phyloP scores from a whole-genome alignment of 2,329 filamentous ascomycete genomes.

The Alternaria atra region DNA sequence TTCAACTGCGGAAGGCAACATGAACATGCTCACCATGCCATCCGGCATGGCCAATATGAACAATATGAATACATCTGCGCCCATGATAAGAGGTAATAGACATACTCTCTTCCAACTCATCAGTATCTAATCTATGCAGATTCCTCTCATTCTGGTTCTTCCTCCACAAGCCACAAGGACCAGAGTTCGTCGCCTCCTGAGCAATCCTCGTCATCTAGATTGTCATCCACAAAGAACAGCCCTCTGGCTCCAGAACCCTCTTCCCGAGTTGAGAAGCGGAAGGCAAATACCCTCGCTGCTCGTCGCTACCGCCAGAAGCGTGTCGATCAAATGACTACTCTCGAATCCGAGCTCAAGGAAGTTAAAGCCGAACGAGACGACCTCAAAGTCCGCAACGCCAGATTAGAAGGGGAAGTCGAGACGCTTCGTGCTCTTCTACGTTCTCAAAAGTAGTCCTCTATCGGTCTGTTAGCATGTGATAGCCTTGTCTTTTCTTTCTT shows the following conservation, averaged over 20 bases:
- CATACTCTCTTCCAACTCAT: not conserved
- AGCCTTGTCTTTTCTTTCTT: constrained; percentile 4
- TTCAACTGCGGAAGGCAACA: constrained; percentile 20
- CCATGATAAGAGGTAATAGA: constrained; percentile 39
- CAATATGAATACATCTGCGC: constrained; percentile 29
- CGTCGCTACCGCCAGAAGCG: constrained; percentile 76
- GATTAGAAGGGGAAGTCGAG: constrained; percentile 71
- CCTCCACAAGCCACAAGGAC: constrained; percentile 35
- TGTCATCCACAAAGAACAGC: constrained; percentile 33
- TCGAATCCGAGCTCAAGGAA: constrained; percentile 68
- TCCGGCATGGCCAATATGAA: constrained; percentile 22
- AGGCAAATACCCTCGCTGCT: constrained; percentile 75
- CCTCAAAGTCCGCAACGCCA: constrained; percentile 68
- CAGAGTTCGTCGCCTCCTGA: constrained; percentile 39
- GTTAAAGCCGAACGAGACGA: constrained; percentile 71
- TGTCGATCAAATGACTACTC: constrained; percentile 69
- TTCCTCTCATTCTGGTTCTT: constrained; percentile 39
- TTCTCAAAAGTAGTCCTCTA: constrained; percentile 44
- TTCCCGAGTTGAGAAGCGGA: constrained; percentile 62
- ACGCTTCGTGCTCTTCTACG: constrained; percentile 64
- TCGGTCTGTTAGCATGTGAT: constrained; percentile 24
- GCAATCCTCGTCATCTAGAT: constrained; percentile 33
- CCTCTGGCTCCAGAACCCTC: constrained; percentile 33
- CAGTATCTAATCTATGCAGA: constrained; percentile 30
- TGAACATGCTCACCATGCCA: constrained; percentile 31